These are phyloP conservation scores for Rhamnella rubrinervis DNA, from an alignment of 331 rosid genomes.

Conservation along the genomic window DNA sequence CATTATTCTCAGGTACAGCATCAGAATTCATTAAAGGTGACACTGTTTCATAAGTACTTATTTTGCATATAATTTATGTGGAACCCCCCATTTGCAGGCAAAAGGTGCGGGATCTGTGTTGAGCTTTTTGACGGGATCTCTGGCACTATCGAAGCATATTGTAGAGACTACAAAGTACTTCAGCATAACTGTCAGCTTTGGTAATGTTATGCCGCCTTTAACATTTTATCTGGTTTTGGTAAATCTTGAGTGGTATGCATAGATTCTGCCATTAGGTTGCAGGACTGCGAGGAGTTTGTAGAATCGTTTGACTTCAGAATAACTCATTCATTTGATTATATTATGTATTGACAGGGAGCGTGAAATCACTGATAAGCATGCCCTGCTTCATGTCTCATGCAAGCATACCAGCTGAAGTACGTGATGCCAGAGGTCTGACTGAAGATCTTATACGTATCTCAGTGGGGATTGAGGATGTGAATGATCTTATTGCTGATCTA, in stretches of 20 bases:
- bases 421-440: constrained; percentile 80
- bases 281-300: too few relatives aligned
- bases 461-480: constrained; percentile 87
- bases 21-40: constrained; percentile 15
- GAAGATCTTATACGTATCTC: constrained; percentile 94
- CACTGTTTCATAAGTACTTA: background rate
- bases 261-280: too few relatives aligned
- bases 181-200: constrained; percentile 93
- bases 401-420: constrained; percentile 77
- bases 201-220: constrained; percentile 37
- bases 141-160: constrained; percentile 81
- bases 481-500: constrained; percentile 78
- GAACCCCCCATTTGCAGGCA: constrained; percentile 50
- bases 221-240: background rate
- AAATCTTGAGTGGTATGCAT: background rate
- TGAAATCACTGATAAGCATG: constrained; percentile 81
- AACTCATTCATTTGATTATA: background rate
- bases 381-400: constrained; percentile 98
- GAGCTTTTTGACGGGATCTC: constrained; percentile 86
- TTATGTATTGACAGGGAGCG: constrained; percentile 56
- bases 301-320: background rate
- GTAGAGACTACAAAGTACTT: constrained; percentile 83
- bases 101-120: constrained; percentile 92
- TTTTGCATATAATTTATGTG: constrained; percentile 17
- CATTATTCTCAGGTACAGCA: constrained; percentile 82